Evolutionary conservation across 1,284 basidiomycete genomes (phyloP).

Genomic region (Cryptococcus sp.): DNA sequence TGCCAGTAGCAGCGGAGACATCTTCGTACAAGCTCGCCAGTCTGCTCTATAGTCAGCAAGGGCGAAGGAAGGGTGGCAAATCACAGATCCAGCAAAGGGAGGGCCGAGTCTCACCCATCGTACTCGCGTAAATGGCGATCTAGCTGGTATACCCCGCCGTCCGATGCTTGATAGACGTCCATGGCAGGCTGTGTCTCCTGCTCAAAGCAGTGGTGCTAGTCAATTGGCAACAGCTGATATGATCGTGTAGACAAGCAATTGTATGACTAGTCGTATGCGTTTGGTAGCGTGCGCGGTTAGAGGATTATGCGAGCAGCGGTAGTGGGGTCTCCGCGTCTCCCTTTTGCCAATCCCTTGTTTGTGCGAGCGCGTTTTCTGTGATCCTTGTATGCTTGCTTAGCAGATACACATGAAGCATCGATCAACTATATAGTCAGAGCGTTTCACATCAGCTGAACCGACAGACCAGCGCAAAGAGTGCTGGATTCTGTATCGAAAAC

Average conservation of each 20-base stretch:
- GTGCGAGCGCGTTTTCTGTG: no score
- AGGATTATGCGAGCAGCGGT: no score
- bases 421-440: background rate
- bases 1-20: slow-evolving; percentile 24
- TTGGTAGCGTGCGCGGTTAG: no score
- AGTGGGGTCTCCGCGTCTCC: no score
- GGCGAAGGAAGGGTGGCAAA: slow-evolving; percentile 3
- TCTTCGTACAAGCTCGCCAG: slow-evolving; percentile 40
- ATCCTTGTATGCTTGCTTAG: no score
- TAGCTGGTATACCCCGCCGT: slow-evolving; percentile 39
- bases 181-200: slow-evolving; percentile 16
- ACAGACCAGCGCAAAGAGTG: background rate
- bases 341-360: no score
- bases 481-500: background rate
- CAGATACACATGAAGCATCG: no score
- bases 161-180: slow-evolving; percentile 47
- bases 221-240: background rate
- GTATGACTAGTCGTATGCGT: no score
- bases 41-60: slow-evolving; percentile 18
- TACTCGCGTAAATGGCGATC: slow-evolving; percentile 36
- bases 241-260: background rate
- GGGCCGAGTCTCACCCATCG: slow-evolving; percentile 35
- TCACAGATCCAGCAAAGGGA: background rate
- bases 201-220: background rate
- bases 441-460: background rate